Percentiles rank a stretch among this genome's conserved stretches.
Conservation (phyloP, 345 rosid genomes). For the Salix arbutifolia region DNA sequence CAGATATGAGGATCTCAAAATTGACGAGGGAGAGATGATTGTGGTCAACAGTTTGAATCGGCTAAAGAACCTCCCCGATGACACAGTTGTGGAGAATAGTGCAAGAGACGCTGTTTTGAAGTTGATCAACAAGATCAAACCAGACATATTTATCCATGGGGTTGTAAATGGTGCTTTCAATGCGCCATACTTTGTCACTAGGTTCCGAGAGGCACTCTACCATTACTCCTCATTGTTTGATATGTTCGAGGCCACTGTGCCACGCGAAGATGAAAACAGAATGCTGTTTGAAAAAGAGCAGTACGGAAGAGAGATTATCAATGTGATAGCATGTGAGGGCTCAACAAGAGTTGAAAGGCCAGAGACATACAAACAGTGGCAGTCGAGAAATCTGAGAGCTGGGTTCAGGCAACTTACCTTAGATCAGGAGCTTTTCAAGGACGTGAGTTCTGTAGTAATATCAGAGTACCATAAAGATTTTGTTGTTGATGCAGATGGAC, state of each 20-base stretch:
- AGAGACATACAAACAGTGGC: slow-evolving; percentile 27
- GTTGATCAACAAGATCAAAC: slow-evolving; percentile 12
- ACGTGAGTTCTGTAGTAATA: background rate
- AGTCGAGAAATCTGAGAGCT: slow-evolving; percentile 11
- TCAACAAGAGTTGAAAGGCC: slow-evolving; percentile 23
- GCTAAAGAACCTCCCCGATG: slow-evolving; percentile 52
- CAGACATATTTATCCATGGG: slow-evolving; percentile 22
- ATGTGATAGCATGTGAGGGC: slow-evolving; percentile 27
- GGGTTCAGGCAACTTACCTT: slow-evolving; percentile 19
- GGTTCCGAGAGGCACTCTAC: slow-evolving; percentile 22
- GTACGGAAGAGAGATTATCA: slow-evolving; percentile 20
- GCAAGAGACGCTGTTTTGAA: slow-evolving; percentile 13
- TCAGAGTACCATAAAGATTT: slow-evolving; percentile 12
- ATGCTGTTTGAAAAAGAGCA: slow-evolving; percentile 14
- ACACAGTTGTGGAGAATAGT: slow-evolving; percentile 42
- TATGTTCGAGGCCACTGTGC: slow-evolving; percentile 4
- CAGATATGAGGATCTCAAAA: slow-evolving; percentile 46
- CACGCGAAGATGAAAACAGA: slow-evolving; percentile 13
- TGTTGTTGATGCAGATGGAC: slow-evolving; percentile 19
- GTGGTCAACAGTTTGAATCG: slow-evolving; percentile 42
- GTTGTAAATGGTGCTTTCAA: slow-evolving; percentile 22
- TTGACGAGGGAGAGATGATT: slow-evolving; percentile 43
- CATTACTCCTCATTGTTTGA: slow-evolving; percentile 24
- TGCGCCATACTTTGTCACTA: slow-evolving; percentile 21
- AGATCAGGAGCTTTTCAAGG: slow-evolving; percentile 11